Evolutionary conservation across 225 moss, liverwort and hornwort genomes (phyloP), one percentile per base, ranked within the genome.

Genomic region (Anthoceros angustus): DNA sequence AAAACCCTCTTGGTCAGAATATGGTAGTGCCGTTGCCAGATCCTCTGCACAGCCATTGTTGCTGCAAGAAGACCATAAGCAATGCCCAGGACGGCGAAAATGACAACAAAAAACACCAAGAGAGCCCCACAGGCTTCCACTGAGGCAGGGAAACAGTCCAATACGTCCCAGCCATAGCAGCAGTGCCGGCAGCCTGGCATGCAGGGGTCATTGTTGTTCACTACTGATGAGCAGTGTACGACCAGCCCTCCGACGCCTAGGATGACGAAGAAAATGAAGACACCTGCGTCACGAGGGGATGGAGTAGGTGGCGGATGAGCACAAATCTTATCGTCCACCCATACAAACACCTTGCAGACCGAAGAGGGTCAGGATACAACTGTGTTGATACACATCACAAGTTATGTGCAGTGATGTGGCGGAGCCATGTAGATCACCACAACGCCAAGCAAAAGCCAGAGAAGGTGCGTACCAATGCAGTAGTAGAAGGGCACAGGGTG

Each of bases 121-220:
- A 78, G 71, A 0, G 71, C 71, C 43, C 78, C 78, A 69, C 74
- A 78, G 5, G 74, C 78, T 66, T 78, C 78, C 4, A 78, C 62
- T 5, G 78, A 78, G 62, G 78, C 78, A 38, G 78, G 78, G 64
- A 78, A 78, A 65, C 78, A 78, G 69, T 73, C 73, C 46, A 73
- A 32, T 38, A 73, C 69, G 41, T 65, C 74, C 78, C 74, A 74
- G 25, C 74, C 78, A 24, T 78, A 78, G 50, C 78, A 78, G 24
- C 69, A 68, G 68, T 74, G 68, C 16, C 72, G 78, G 48, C 72
- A 74, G n/a, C 74, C 74, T 20, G 71, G 74, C 61, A 74, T 60
- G 21, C 78, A 78, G 61, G 70, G 74, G 18, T 74, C 78, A 67
- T 69, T 61, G 64, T 74, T 74, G 55, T 55, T 55, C 25, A 62